These are phyloP conservation scores for Penicillium sp. DNA, from an alignment of 2,329 filamentous ascomycete species.

Conservation along the genomic window DNA sequence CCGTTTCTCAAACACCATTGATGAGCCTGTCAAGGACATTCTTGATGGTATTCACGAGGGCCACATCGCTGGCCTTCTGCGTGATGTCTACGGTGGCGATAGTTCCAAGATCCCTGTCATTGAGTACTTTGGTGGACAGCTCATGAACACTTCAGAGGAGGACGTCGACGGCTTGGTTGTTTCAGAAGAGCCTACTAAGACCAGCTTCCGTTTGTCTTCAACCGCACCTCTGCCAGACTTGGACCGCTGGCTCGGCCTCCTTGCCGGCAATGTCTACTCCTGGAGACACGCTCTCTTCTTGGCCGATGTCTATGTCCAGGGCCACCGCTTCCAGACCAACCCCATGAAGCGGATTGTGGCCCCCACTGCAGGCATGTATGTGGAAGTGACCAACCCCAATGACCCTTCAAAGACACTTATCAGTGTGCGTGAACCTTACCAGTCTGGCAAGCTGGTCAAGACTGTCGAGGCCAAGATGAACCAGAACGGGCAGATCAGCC, in stretches of 20 bases:
- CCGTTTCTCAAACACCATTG: constrained; percentile 81
- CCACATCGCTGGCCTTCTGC: constrained; percentile 75
- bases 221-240: constrained; percentile 70
- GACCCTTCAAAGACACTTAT: constrained; percentile 81
- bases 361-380: constrained; percentile 77
- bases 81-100: constrained; percentile 74
- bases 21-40: constrained; percentile 94
- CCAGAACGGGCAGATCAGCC: constrained; percentile 71
- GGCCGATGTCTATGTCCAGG: constrained; percentile 89
- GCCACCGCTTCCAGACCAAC: constrained; percentile 95
- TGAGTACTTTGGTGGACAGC: constrained; percentile 93
- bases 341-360: constrained; percentile 89
- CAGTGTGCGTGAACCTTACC: constrained; percentile 78
- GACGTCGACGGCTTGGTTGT: constrained; percentile 85
- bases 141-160: constrained; percentile 63
- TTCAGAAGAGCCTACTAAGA: constrained; percentile 73
- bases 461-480: constrained; percentile 80
- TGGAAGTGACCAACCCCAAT: constrained; percentile 80
- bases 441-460: constrained; percentile 80
- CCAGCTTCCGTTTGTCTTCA: constrained; percentile 76
- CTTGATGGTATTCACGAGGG: constrained; percentile 83
- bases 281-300: constrained; percentile 96
- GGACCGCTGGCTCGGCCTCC: constrained; percentile 80
- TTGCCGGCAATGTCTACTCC: constrained; percentile 79
- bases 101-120: constrained; percentile 72